These are phyloP conservation scores for Podaxis rugospora DNA, from an alignment of 768 basidiomycete species.

Conservation along the genomic window DNA sequence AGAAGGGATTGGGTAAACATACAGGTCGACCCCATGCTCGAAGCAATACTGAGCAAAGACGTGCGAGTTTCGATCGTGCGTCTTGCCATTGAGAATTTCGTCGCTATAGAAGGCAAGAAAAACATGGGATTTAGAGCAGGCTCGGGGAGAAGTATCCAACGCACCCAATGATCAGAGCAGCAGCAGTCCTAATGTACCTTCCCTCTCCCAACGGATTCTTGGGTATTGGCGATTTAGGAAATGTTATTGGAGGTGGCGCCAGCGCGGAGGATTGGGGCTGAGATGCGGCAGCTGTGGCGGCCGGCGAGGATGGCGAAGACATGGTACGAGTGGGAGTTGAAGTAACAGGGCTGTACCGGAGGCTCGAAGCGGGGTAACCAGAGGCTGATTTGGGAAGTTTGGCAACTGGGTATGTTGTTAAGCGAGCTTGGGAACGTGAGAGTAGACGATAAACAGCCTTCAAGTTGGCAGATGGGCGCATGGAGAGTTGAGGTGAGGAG, in stretches of 20 bases:
- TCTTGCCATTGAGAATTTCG: slow-evolving; percentile 92
- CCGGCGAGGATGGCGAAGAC: slow-evolving; percentile 15
- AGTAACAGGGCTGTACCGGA: background rate
- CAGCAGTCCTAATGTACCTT: slow-evolving; percentile 67
- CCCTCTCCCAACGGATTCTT: slow-evolving; percentile 67
- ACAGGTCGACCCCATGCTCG: slow-evolving; percentile 81
- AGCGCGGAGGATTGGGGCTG: slow-evolving; percentile 9
- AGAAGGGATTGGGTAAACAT: slow-evolving; percentile 17
- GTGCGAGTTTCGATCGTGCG: slow-evolving; percentile 77
- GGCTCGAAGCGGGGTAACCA: background rate
- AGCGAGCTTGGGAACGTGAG: background rate
- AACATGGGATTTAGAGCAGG: background rate
- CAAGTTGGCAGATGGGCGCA: background rate
- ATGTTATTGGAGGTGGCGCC: slow-evolving; percentile 23
- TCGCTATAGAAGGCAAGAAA: slow-evolving; percentile 43
- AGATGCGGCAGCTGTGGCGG: slow-evolving; percentile 16
- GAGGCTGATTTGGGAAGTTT: background rate
- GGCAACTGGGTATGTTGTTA: background rate
- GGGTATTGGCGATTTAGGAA: slow-evolving; percentile 54
- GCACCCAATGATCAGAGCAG: slow-evolving; percentile 73
- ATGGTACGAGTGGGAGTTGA: background rate
- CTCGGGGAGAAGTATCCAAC: slow-evolving; percentile 14
- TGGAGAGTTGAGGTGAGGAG: background rate
- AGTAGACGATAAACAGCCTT: background rate
- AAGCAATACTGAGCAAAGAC: slow-evolving; percentile 89